Conservation (phyloP, 139 green algal species). For the Penium margaritaceum region DNA sequence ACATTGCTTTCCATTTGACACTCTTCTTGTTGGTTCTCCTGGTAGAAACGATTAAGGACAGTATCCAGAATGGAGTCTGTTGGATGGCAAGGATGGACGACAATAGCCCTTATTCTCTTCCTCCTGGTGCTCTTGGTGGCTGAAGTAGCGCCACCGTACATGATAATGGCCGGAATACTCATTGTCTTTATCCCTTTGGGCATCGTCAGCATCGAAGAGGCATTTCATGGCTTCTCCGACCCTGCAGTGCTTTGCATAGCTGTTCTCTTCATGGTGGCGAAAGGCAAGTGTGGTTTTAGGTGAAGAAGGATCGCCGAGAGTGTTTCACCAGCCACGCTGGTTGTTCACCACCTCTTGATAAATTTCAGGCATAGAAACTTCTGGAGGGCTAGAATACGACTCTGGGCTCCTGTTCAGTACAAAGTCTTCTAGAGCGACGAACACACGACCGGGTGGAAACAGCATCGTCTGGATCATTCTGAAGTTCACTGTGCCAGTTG, state of each 20-base stretch:
- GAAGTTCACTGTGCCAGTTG: constrained; percentile 34
- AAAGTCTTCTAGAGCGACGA: constrained; percentile 1
- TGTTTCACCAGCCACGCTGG: background rate
- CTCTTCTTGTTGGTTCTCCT: no score
- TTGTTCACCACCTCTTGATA: background rate
- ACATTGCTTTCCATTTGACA: no score
- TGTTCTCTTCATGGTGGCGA: constrained; percentile 35
- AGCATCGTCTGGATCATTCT: constrained; percentile 36
- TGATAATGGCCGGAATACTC: constrained; percentile 33
- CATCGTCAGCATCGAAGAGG: constrained; percentile 29
- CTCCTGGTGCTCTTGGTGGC: constrained; percentile 34
- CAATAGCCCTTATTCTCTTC: constrained; percentile 19
- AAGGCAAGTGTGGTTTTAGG: no score
- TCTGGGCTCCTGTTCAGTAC: constrained; percentile 28
- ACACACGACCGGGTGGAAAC: constrained; percentile 3
- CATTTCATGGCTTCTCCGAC: constrained; percentile 37
- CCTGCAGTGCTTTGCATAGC: constrained; percentile 28
- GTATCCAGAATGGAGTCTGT: constrained; percentile 18
- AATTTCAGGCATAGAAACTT: constrained; percentile 33
- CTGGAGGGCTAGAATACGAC: constrained; percentile 35
- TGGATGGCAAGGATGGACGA: constrained; percentile 34
- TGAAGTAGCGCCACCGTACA: constrained; percentile 27
- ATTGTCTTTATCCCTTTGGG: constrained; percentile 26
- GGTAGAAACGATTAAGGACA: no score
- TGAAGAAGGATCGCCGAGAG: no score